Base-by-base conservation (phyloP, 805 yeast species). In the Barnettozyma populi region DNA sequence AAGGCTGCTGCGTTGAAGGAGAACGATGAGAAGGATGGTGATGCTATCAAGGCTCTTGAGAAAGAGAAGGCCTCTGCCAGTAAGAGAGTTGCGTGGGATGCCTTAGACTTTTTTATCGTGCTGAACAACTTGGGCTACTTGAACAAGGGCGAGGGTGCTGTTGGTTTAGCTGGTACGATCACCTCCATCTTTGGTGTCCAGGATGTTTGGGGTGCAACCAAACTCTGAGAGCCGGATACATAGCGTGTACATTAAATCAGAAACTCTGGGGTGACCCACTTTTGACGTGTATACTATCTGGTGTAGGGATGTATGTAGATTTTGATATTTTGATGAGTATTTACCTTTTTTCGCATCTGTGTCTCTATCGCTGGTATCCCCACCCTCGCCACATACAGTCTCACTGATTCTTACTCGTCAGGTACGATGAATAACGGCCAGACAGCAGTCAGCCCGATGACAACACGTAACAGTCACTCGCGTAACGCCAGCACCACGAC, bases 131-230 rank as follows among this genome's bases (percentile, higher is more conserved):
- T 86, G 65, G 73, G 76, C 48, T 68, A 72, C 66, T 69, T 85
- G 57, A 72, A 73, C 56, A 70, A 80, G 57, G 79, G 81, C 62
- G 97, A 90, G 57, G 94, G 95, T 43, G 74, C 82, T 37, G 78
- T 89, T 44, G 97, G 95, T 34, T 68, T 82, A 49, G 89, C 94
- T 35, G 98, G 98, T 62, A 75, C 85, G 23, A 68, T 86, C 50
- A 89, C 97, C 29, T 84, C 96, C 36, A 50, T 81, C 43, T 71
- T 89, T 66, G 96, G 96, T 39, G 71, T 89, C 45, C 78, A 76
- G 62, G 90, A 85, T 57, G 61, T 82, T 55, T 83, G 95, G 95
- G 69, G 63, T 34, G 64, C 75, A 41, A 74, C 78, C 5, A 63
- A 63, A 47, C 44, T 56, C 47, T 60, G 41, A 37, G 18, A 29